phyloP scores from a whole-genome alignment of 2,329 filamentous ascomycete species.

The Phialemonium atrogriseum region DNA sequence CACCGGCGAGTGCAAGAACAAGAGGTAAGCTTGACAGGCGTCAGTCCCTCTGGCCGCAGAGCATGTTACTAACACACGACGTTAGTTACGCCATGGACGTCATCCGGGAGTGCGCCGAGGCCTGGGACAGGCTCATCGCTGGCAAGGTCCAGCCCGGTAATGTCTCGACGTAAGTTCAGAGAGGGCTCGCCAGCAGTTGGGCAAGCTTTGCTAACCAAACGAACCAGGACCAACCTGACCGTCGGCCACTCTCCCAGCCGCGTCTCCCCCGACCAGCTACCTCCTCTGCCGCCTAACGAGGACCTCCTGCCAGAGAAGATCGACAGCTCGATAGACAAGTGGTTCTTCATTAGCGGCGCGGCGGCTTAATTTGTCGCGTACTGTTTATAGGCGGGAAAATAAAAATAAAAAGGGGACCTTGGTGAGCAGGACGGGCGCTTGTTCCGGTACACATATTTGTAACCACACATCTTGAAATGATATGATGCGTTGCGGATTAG shows the following conservation, averaged over 20 bases:
- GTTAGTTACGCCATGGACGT: conserved; percentile 84
- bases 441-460: too few species aligned
- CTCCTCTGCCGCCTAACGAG: conserved; percentile 70
- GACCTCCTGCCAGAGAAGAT: conserved; percentile 80
- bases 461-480: too few species aligned
- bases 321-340: conserved; percentile 97
- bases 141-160: conserved; percentile 76
- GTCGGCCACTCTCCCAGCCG: conserved; percentile 67
- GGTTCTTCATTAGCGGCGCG: conserved; percentile 99
- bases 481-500: too few species aligned
- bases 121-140: conserved; percentile 92
- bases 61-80: neutral
- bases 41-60: too few species aligned
- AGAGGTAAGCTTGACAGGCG: conserved; percentile 67
- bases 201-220: conserved; percentile 5
- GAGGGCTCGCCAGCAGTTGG: conserved; percentile 6
- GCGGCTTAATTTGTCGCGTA: conserved; percentile 66
- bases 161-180: conserved; percentile 65
- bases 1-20: conserved; percentile 99
- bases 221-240: conserved; percentile 67
- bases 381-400: too few species aligned
- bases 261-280: conserved; percentile 60
- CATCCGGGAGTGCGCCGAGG: conserved; percentile 90
- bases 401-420: too few species aligned
- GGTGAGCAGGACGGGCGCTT: too few species aligned